phyloP scores from a whole-genome alignment of 2,329 filamentous ascomycete species.

The Fusarium ramigenum region DNA sequence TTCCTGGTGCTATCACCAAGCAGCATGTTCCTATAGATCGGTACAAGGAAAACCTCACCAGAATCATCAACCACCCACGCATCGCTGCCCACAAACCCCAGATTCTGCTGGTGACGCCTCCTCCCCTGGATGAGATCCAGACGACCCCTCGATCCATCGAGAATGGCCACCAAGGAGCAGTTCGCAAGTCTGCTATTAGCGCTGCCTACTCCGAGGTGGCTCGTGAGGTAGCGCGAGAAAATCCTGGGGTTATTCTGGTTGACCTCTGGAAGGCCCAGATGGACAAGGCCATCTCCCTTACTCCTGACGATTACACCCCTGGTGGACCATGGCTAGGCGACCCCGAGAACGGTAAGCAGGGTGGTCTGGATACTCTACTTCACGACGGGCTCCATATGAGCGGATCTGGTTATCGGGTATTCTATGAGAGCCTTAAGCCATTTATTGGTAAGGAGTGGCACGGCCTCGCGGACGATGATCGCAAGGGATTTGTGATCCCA shows the following conservation, averaged over 20 bases:
- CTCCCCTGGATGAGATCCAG: conserved; percentile 82
- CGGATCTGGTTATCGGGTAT: conserved; percentile 61
- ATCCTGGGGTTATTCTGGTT: conserved; percentile 73
- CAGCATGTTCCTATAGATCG: conserved; percentile 83
- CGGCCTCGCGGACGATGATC: conserved; percentile 48
- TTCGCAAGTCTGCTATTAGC: conserved; percentile 58
- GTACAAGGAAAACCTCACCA: conserved; percentile 77
- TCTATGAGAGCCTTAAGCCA: conserved; percentile 59
- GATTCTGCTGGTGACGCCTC: conserved; percentile 82
- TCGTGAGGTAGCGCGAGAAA: conserved; percentile 73
- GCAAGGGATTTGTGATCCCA: conserved; percentile 56
- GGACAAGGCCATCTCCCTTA: conserved; percentile 70
- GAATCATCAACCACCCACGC: conserved; percentile 76
- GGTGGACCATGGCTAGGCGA: conserved; percentile 60
- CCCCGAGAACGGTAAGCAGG: conserved; percentile 58
- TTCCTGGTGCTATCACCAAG: conserved; percentile 67
- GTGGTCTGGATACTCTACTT: conserved; percentile 62
- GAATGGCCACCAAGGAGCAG: conserved; percentile 55
- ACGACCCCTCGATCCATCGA: conserved; percentile 58
- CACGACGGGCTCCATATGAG: conserved; percentile 68
- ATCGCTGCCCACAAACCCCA: conserved; percentile 75
- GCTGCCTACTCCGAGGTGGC: conserved; percentile 68
- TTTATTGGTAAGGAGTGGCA: conserved; percentile 59
- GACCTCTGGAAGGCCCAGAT: conserved; percentile 86
- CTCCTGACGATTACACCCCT: conserved; percentile 64